phyloP scores from a whole-genome alignment of 2,329 filamentous ascomycete genomes.

The Reticulascus tulasneorum region DNA sequence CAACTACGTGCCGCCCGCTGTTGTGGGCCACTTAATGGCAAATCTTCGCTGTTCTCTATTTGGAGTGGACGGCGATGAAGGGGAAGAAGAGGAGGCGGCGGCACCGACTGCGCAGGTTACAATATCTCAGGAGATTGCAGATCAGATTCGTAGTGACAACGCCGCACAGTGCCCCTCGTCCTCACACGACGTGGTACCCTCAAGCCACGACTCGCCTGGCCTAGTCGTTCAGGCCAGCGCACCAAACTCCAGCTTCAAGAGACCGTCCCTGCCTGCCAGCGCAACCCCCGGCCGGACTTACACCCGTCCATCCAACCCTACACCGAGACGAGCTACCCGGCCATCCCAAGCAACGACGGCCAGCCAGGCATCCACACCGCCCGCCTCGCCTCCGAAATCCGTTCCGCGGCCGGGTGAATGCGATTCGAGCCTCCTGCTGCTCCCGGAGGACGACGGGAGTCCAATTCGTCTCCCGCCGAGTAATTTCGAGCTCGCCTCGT shows the following conservation, averaged over 20 bases:
- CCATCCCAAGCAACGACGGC: slow-evolving; percentile 30
- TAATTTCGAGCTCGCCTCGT: slow-evolving; percentile 28
- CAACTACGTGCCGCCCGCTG: slow-evolving; percentile 51
- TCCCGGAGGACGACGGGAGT: slow-evolving; percentile 17
- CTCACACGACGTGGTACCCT: slow-evolving; percentile 25
- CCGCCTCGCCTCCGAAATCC: slow-evolving; percentile 23
- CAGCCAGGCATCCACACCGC: slow-evolving; percentile 30
- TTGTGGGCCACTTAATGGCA: slow-evolving; percentile 53
- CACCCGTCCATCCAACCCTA: slow-evolving; percentile 11
- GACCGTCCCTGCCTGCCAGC: slow-evolving; percentile 5
- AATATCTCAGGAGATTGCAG: slow-evolving; percentile 48
- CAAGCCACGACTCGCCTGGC: slow-evolving; percentile 17
- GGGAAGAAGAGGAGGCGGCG: slow-evolving; percentile 11
- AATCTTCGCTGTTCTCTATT: slow-evolving; percentile 54
- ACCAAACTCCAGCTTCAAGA: slow-evolving; percentile 8
- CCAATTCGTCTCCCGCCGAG: slow-evolving; percentile 12
- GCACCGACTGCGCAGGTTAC: slow-evolving; percentile 20
- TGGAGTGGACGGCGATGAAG: slow-evolving; percentile 19
- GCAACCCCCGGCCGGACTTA: slow-evolving; percentile 13
- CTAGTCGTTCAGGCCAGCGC: slow-evolving; percentile 6
- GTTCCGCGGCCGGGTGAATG: slow-evolving; percentile 18
- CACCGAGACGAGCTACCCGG: slow-evolving; percentile 10
- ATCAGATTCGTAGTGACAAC: slow-evolving; percentile 44
- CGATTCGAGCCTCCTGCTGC: slow-evolving; percentile 15
- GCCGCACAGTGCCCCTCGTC: slow-evolving; percentile 28